Evolutionary conservation across 2,329 filamentous ascomycete species (phyloP).

Genomic region (Colletotrichum lentis): DNA sequence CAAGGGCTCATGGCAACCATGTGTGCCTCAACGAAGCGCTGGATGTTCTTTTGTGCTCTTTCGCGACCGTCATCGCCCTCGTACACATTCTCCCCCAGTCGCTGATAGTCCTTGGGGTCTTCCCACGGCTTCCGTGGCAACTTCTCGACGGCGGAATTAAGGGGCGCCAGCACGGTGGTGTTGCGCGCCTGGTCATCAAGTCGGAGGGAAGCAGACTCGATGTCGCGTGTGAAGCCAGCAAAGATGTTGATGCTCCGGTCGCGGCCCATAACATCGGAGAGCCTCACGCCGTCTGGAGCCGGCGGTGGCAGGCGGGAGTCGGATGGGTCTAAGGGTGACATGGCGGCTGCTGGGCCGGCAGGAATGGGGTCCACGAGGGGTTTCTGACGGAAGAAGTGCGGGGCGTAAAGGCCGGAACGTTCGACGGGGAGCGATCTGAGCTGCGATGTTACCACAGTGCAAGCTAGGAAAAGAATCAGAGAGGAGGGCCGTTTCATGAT

Average conservation of each 20-base stretch:
- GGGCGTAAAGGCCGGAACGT: slow-evolving; percentile 24
- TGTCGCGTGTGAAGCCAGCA: slow-evolving; percentile 79
- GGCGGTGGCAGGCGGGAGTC: slow-evolving; percentile 43
- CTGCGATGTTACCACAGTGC: slow-evolving; percentile 30
- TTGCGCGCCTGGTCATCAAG: slow-evolving; percentile 73
- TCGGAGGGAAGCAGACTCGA: slow-evolving; percentile 71
- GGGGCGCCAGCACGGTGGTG: slow-evolving; percentile 86
- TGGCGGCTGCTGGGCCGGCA: slow-evolving; percentile 43
- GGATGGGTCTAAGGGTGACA: slow-evolving; percentile 41
- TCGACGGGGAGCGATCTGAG: slow-evolving; percentile 29
- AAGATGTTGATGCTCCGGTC: slow-evolving; percentile 85
- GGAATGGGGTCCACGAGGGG: slow-evolving; percentile 29
- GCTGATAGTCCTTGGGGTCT: slow-evolving; percentile 74
- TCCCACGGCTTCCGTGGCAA: slow-evolving; percentile 90
- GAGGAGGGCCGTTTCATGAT: slow-evolving; percentile 35
- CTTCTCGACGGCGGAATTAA: slow-evolving; percentile 80
- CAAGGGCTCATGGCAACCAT: slow-evolving; percentile 80
- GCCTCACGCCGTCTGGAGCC: slow-evolving; percentile 64
- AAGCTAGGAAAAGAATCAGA: slow-evolving; percentile 27
- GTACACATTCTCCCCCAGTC: slow-evolving; percentile 75
- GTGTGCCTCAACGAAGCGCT: slow-evolving; percentile 85
- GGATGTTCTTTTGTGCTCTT: slow-evolving; percentile 78
- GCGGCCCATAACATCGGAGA: slow-evolving; percentile 85
- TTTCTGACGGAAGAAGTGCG: slow-evolving; percentile 36
- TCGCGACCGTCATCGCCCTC: slow-evolving; percentile 77